Evolutionary conservation across 2,329 filamentous ascomycete species (phyloP), one percentile per base, ranked within the genome.

Genomic region (Hymenoscyphus repandus): DNA sequence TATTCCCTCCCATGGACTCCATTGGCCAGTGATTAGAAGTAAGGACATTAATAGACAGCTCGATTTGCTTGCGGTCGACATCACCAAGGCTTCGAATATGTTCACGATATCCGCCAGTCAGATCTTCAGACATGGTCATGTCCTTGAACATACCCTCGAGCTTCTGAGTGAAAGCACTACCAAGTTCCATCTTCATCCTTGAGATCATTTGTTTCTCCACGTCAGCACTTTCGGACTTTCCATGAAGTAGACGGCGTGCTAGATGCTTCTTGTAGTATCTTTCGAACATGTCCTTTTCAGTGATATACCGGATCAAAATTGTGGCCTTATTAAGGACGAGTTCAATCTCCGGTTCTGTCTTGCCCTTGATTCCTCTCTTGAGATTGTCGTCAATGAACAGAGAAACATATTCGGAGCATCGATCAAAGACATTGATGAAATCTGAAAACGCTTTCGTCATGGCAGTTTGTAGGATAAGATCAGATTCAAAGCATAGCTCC

Each of bases 141-240:
- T 99, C 93, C 70, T 90, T 91, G 74, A 99, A 96, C 90, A 99
- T 97, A 58, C 90, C 88, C 66, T 99, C 93, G 40, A 99, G 82
- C 66, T 95, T 95, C 63, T 82, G 76, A 0, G 93, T 97, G 67
- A 97, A 97, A 59, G 90, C 85, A 67, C 95, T 95, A 36, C 93
- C 93, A 47, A 97, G 82, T 67, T 96, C 92, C 64, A 93, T 82
- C 77, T 96, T 97, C 90, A 99, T 96, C 57, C 92, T 88, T 0
- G 85, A 86, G 47, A 99, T 93, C 81, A 99, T 95, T 63, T 93
- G 86, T 67, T 92, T 91, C 70, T 99, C 93, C 1, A 90, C 89
- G 63, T 96, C 92, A 57, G 89, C 85, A 65, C 88, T 95, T 59
- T 95, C 85, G 0, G 90, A 92, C 62, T 93, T 95, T 65, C 86